phyloP scores from a whole-genome alignment of 495 filamentous ascomycete genomes.

The Penicilliopsis zonata region DNA sequence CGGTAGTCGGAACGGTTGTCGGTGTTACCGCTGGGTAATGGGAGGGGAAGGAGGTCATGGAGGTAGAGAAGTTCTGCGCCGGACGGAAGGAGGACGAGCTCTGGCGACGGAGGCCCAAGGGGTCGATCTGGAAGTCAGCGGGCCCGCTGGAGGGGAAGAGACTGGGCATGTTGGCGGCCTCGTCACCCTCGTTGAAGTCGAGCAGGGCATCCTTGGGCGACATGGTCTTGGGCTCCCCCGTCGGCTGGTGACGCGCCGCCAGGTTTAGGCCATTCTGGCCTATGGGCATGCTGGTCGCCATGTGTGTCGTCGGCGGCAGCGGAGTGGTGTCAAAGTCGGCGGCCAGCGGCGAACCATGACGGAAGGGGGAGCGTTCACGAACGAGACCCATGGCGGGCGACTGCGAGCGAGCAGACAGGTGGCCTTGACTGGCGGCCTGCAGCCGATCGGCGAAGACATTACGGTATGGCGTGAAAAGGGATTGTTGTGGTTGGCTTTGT shows the following conservation, averaged over 20 bases:
- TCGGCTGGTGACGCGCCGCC: constrained; percentile 7
- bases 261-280: constrained; percentile 20
- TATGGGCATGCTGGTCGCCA: constrained; percentile 32
- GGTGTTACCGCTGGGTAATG: too few relatives aligned
- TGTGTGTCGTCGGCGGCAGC: constrained; percentile 20
- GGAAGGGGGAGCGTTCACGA: constrained; percentile 75
- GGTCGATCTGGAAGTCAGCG: constrained; percentile 27
- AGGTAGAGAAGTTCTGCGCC: constrained; percentile 23
- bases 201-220: constrained; percentile 89
- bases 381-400: constrained; percentile 41
- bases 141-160: constrained; percentile 53
- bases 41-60: constrained; percentile 28
- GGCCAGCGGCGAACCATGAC: constrained; percentile 56
- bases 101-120: constrained; percentile 27
- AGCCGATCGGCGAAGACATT: constrained; percentile 62
- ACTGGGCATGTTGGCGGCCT: constrained; percentile 46
- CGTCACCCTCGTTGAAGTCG: constrained; percentile 67
- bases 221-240: constrained; percentile 62
- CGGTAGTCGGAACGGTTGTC: too few relatives aligned
- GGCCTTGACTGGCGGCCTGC: constrained; percentile 65
- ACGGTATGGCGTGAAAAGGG: constrained; percentile 42
- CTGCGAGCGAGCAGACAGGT: constrained; percentile 47
- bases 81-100: constrained; percentile 35
- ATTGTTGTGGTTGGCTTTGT: constrained; percentile 26
- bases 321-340: constrained; percentile 16